phyloP scores from a whole-genome alignment of 2,329 filamentous ascomycete genomes.

The Ilyonectria sp. region DNA sequence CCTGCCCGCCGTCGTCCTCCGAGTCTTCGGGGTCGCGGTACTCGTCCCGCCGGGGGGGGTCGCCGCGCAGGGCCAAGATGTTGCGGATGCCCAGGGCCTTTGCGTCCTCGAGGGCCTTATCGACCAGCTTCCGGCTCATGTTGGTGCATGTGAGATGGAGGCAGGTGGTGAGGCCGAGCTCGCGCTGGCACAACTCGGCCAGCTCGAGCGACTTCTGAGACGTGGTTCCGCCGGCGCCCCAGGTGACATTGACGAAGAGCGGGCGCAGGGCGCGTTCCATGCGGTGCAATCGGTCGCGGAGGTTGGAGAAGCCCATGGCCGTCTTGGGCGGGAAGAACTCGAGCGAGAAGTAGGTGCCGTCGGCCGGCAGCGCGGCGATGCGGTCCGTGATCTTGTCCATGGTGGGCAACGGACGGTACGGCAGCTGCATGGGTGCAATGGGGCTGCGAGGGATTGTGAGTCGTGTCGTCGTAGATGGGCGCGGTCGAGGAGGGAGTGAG shows the following conservation, averaged over 20 bases:
- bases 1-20: conserved; percentile 77
- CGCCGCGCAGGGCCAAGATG: conserved; percentile 91
- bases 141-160: conserved; percentile 98
- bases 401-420: conserved; percentile 29
- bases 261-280: conserved; percentile 94
- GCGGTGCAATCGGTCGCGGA: conserved; percentile 91
- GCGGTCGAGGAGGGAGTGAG: conserved; percentile 12
- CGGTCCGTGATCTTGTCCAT: conserved; percentile 97
- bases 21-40: conserved; percentile 76
- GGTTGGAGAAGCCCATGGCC: conserved; percentile 93
- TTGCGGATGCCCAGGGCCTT: conserved; percentile 93
- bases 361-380: conserved; percentile 88
- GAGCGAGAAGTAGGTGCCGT: conserved; percentile 91
- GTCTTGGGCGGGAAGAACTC: conserved; percentile 99
- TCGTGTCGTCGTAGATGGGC: background rate
- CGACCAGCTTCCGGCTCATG: conserved; percentile 89
- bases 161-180: conserved; percentile 93
- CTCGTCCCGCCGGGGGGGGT: conserved; percentile 90
- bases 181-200: conserved; percentile 94
- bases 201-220: conserved; percentile 92
- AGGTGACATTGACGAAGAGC: conserved; percentile 97
- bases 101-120: conserved; percentile 91
- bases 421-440: conserved; percentile 17
- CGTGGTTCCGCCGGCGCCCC: conserved; percentile 96
- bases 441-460: background rate